Evolutionary conservation across 2,329 filamentous ascomycete genomes (phyloP).

Genomic region (Phyllosticta ampelicida): DNA sequence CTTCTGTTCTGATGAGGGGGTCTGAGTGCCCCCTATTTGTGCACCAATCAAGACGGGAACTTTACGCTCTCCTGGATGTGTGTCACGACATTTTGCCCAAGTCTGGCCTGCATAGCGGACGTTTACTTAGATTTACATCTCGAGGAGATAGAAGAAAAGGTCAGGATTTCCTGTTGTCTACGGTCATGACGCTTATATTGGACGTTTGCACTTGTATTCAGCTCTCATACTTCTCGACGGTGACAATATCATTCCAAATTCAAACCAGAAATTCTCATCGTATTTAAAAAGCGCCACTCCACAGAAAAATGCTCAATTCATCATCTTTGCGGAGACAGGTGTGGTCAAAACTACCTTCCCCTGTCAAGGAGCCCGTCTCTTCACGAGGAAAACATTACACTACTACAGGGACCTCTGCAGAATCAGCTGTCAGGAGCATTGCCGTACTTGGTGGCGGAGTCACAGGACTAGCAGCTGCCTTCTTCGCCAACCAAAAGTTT

Average conservation of each 20-base stretch:
- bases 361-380: neutral
- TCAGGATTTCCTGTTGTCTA: neutral
- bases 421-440: neutral
- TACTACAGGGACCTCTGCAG: neutral
- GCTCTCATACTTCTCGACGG: neutral
- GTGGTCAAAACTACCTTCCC: neutral
- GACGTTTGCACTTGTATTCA: neutral
- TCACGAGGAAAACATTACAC: neutral
- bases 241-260: neutral
- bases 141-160: neutral
- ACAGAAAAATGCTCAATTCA: neutral
- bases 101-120: neutral
- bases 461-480: neutral
- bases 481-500: neutral
- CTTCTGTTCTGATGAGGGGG: too few species aligned
- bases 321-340: neutral
- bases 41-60: too few species aligned
- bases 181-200: neutral
- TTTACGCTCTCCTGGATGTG: too few species aligned
- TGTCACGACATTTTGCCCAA: neutral
- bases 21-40: too few species aligned
- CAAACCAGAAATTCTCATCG: neutral
- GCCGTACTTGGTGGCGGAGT: slow-evolving; percentile 3
- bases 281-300: neutral
- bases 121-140: too few species aligned